Conservation (phyloP, 73 alveolate species). For the Tetrahymena thermophila region DNA sequence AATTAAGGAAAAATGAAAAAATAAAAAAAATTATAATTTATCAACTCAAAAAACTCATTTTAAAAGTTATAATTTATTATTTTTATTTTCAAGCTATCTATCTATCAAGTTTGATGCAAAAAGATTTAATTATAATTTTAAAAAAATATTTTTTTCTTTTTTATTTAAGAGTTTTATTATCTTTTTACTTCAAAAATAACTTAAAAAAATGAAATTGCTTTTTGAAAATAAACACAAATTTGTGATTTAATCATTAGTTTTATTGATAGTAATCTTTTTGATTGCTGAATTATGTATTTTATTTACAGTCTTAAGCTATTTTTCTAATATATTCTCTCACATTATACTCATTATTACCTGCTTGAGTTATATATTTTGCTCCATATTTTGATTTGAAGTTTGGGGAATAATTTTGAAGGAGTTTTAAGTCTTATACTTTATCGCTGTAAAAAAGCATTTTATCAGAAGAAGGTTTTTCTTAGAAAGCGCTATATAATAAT, state of each 20-base stretch:
- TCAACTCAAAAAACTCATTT: too few species aligned
- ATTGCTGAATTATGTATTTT: background rate
- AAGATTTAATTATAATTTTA: too few species aligned
- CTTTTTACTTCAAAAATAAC: too few species aligned
- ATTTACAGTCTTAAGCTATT: background rate
- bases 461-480: background rate
- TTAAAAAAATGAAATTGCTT: too few species aligned
- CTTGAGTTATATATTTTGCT: background rate
- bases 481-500: background rate
- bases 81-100: too few species aligned
- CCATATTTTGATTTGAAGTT: background rate
- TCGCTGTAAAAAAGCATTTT: background rate
- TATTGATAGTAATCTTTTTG: background rate
- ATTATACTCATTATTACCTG: background rate
- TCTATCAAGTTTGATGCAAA: too few species aligned
- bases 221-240: too few species aligned
- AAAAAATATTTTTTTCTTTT: too few species aligned
- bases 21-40: too few species aligned
- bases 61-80: too few species aligned
- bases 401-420: background rate
- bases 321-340: background rate
- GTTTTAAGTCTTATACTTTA: background rate
- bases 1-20: too few species aligned
- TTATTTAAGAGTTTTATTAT: too few species aligned
- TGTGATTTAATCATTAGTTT: background rate